phyloP scores from a whole-genome alignment of 2,329 filamentous ascomycete species.

The Pseudopyrenochaeta lycopersici region DNA sequence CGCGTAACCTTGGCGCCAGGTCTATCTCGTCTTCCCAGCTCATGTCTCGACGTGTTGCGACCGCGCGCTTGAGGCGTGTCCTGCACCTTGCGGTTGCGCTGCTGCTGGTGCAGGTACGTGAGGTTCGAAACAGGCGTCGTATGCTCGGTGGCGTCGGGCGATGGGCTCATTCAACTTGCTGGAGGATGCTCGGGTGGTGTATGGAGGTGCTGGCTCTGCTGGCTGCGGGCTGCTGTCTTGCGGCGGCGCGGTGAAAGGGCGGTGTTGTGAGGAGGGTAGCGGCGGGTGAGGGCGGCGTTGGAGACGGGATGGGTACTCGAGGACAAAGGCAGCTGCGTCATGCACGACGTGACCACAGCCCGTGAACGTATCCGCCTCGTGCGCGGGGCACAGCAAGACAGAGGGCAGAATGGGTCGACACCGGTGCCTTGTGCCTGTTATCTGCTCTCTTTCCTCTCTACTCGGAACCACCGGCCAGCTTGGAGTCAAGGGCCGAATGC shows the following conservation, averaged over 20 bases:
- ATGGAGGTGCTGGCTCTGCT: conserved; percentile 17
- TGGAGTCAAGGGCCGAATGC: conserved; percentile 10
- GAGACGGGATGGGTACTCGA: conserved; percentile 21
- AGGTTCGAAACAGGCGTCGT: conserved; percentile 45
- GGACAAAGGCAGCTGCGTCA: conserved; percentile 37
- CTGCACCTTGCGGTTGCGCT: conserved; percentile 45
- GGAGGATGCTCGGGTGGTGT: conserved; percentile 6
- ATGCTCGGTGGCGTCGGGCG: conserved; percentile 43
- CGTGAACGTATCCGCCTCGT: conserved; percentile 29
- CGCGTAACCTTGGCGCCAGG: conserved; percentile 48
- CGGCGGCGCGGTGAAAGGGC: conserved; percentile 5
- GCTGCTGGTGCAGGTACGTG: conserved; percentile 46
- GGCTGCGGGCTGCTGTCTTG: conserved; percentile 6
- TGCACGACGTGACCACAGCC: conserved; percentile 27
- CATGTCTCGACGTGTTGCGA: conserved; percentile 50
- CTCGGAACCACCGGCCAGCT: conserved; percentile 19
- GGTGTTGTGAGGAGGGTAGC: conserved; percentile 10
- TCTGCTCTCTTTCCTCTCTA: conserved; percentile 11
- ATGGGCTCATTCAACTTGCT: conserved; percentile 51
- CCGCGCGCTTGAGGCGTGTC: conserved; percentile 47
- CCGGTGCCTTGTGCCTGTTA: conserved; percentile 23
- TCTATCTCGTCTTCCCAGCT: conserved; percentile 53
- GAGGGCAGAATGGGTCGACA: conserved; percentile 7
- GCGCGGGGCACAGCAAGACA: conserved; percentile 18
- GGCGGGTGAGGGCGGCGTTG: conserved; percentile 26